Conservation (phyloP, 441 rosid species). For the Monsonia emarginata region DNA sequence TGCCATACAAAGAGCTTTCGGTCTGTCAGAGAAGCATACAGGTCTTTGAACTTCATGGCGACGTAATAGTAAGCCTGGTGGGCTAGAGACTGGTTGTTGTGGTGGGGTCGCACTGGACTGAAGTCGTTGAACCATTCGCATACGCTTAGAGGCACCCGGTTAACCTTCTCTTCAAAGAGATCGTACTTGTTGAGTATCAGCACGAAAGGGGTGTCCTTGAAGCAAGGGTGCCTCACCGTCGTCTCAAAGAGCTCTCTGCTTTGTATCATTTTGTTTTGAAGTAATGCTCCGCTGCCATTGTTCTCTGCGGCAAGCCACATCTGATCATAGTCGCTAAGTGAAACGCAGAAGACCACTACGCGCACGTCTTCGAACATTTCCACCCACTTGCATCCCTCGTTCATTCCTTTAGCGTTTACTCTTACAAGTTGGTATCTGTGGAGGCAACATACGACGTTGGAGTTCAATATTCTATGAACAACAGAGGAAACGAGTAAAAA, state of each 20-base stretch:
- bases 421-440: constrained; percentile 82
- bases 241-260: constrained; percentile 80
- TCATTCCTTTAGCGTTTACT: constrained; percentile 84
- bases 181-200: constrained; percentile 91
- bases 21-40: constrained; percentile 60
- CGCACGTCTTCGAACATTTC: constrained; percentile 97
- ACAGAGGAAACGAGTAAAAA: no score
- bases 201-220: constrained; percentile 69
- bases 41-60: constrained; percentile 90
- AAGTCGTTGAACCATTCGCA: constrained; percentile 92
- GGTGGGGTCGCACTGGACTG: constrained; percentile 59
- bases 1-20: constrained; percentile 93
- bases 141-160: constrained; percentile 41
- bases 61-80: constrained; percentile 88
- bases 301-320: constrained; percentile 39
- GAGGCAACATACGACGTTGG: background rate
- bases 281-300: constrained; percentile 39
- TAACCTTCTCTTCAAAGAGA: constrained; percentile 76
- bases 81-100: constrained; percentile 60
- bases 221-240: constrained; percentile 76
- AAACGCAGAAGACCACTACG: constrained; percentile 68
- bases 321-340: constrained; percentile 83
- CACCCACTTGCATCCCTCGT: constrained; percentile 96
- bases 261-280: constrained; percentile 79
- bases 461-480: background rate